Base-by-base conservation (phyloP, 2,329 filamentous ascomycete species). In the Neofusicoccum cordaticola region DNA sequence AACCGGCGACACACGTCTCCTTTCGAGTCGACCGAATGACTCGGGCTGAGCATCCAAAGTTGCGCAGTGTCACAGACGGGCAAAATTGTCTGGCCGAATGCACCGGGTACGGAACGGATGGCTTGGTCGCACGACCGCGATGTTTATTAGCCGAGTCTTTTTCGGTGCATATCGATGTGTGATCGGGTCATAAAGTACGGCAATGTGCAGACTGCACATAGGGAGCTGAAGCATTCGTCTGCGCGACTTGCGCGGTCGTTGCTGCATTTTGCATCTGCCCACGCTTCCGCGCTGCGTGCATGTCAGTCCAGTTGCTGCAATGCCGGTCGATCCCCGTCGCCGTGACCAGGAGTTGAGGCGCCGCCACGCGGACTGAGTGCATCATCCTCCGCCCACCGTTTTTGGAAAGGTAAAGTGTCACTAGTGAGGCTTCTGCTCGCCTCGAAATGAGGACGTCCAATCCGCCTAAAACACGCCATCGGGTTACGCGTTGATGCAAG, bases 401-500 rank as follows among this genome's bases (percentile, higher is more conserved):
- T 52, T 19, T 13, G 50, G 50, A 37, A 52, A 52, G 50, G 50
- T 39, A 19, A 37, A 19, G 56, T 60, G 42, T 60, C 56, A 60
- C 56, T 19, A 8, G 31, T 13, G 42, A 12, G 11, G 27, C 27
- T 39, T 15, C 34, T 35, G n/a, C 17, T 60, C 31, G 41, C 15
- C 11, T 34, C 42, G 17, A 15, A 53, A 17, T 15, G 11, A 19
- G 22, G 11, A 45, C 12, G 22, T 11, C 42, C 56, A 47, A 47
- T 47, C 44, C 31, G 56, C 22, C 39, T 45, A 12, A 37, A 60
- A 44, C 17, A 39, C 56, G 42, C 56, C 56, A 60, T 47, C 42
- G 27, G 44, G 41, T 47, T 47, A 48, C 39, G 56, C n/a, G 56
- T 45, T 47, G 56, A 60, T 60, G 56, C 56, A 60, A 60, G 56